These are phyloP conservation scores for Plantago major DNA, from an alignment of 257 asterid species.

Conservation along the genomic window DNA sequence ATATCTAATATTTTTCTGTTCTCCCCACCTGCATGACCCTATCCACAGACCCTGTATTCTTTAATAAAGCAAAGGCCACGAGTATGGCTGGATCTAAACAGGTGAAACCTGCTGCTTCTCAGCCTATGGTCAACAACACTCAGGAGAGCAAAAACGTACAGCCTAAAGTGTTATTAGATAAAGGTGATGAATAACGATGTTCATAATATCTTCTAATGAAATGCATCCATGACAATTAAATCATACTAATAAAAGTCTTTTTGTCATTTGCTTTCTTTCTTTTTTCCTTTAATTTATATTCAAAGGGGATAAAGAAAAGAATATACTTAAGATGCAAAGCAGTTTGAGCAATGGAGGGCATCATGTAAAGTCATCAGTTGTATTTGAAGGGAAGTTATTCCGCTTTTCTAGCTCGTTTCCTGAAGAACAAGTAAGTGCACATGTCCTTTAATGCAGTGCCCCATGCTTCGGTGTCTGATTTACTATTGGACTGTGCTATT, in stretches of 20 bases:
- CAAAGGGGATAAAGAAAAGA: constrained; percentile 35
- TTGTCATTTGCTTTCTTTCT: constrained; percentile 8
- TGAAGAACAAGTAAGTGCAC: constrained; percentile 60
- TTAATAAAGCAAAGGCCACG: constrained; percentile 34
- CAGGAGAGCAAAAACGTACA: constrained; percentile 30
- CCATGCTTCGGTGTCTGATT: neutral
- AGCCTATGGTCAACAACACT: constrained; percentile 24
- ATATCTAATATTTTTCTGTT: constrained; percentile 1
- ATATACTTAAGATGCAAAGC: constrained; percentile 33
- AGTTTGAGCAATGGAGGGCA: constrained; percentile 35
- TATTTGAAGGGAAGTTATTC: constrained; percentile 66
- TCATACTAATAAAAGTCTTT: constrained; percentile 16
- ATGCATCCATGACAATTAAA: constrained; percentile 23
- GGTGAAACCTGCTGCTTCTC: constrained; percentile 43
- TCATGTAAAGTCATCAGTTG: constrained; percentile 37
- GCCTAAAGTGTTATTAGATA: constrained; percentile 33
- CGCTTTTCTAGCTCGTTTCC: constrained; percentile 78
- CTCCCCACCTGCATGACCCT: constrained; percentile 12
- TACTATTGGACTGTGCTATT: neutral
- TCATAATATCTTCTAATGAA: constrained; percentile 15
- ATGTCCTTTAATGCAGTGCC: constrained; percentile 9
- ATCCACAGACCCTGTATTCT: constrained; percentile 44
- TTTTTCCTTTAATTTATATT: neutral
- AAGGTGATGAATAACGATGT: constrained; percentile 26
- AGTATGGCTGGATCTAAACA: constrained; percentile 33